Base-by-base conservation (phyloP, 1,284 basidiomycete genomes). In the Macrocybe sp. region DNA sequence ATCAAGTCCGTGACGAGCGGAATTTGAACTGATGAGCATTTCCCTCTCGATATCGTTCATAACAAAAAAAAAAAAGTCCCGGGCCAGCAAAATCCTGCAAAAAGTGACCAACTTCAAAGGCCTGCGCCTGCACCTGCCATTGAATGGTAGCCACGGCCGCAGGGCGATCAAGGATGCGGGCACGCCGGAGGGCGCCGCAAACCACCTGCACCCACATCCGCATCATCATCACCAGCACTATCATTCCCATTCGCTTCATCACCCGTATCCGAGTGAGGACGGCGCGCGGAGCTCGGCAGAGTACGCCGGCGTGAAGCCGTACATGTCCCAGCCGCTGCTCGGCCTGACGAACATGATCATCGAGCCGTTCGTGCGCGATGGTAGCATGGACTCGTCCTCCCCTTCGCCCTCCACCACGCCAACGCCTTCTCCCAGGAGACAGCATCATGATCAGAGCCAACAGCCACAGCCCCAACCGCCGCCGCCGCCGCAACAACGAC, bases 251-350 rank as follows among this genome's bases (percentile, higher is more conserved):
- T 22, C 22, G 22, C 22, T 51, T 48, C 43, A 45, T 37, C 48
- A 55, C 35, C 55, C 55, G 9, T 51, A 56, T 51, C 49, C 60
- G 36, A 44, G 47, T 6, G 52, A 53, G 39, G 50, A 28, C 37
- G 38, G 40, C 38, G 44, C 14, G 38, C 47, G 46, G 34, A 45
- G 34, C 34, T 45, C 36, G 32, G 32, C 45, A 37, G 45, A 48
- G 22, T 45, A 36, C 41, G 37, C 44, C 33, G 37, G 14, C 14
- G 41, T 51, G 45, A 76, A 76, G 55, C 73, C 74, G 6, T 74
- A 65, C 59, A 66, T 75, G 61, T 72, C 69, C 10, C 69, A 74
- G 32, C 72, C 67, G 1, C 55, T 67, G 51, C 61, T 74, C 37
- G 62, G 60, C 12, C 56, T 72, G 39, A 59, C 58, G n/a, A 53